These are phyloP conservation scores for Begonia fuchsioides DNA, from an alignment of 306 rosid species.

Conservation along the genomic window DNA sequence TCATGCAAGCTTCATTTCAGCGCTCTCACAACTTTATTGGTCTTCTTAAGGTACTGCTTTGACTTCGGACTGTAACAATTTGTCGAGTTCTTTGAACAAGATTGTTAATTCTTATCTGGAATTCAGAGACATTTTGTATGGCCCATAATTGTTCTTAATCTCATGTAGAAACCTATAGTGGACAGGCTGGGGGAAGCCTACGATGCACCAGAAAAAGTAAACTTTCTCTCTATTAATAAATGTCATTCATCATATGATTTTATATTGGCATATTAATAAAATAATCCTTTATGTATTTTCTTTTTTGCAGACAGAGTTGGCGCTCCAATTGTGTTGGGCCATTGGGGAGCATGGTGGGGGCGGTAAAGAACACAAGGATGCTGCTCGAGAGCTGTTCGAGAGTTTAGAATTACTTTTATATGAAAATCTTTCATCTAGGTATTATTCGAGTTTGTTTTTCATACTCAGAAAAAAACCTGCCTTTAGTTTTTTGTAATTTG, in stretches of 20 bases:
- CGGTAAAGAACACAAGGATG: constrained; percentile 83
- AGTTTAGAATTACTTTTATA: constrained; percentile 83
- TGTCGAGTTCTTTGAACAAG: background rate
- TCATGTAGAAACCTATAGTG: constrained; percentile 82
- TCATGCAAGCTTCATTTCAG: constrained; percentile 82
- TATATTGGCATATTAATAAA: no score
- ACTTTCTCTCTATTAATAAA: no score
- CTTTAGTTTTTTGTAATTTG: no score
- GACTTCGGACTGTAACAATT: constrained; percentile 5
- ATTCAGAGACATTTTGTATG: background rate
- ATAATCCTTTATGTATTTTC: background rate
- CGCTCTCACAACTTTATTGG: constrained; percentile 71
- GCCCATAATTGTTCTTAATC: constrained; percentile 7
- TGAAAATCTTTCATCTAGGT: constrained; percentile 93
- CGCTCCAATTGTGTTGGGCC: constrained; percentile 93
- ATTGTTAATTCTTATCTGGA: constrained; percentile 1
- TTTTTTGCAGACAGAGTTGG: constrained; percentile 69
- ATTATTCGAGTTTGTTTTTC: background rate
- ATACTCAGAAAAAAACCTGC: no score
- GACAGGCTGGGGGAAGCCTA: constrained; percentile 85
- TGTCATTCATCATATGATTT: no score
- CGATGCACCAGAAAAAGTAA: constrained; percentile 76
- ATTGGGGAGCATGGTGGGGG: constrained; percentile 99
- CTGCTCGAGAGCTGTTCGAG: constrained; percentile 96
- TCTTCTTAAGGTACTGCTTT: constrained; percentile 57